Base-by-base conservation (phyloP, 805 yeast species). In the Priceomyces fermenticarens region DNA sequence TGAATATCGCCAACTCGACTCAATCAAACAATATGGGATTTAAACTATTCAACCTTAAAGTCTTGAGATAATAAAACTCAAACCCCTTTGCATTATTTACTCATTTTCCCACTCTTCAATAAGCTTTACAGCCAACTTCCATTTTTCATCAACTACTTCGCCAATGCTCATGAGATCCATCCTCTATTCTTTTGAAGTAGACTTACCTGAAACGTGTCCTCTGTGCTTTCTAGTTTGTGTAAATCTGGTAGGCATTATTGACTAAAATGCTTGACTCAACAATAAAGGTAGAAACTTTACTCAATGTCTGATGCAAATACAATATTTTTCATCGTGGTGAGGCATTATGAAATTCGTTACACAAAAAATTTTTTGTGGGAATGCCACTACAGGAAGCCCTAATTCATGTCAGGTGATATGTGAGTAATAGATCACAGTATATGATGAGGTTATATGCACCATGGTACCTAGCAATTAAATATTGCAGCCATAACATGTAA, bases 221-320 rank as follows among this genome's bases (percentile, higher is more conserved):
- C 99, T 89, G 86, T 88, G 97, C 83, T 93, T 93, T 87, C 99
- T 89, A 78, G 98, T 93, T 78, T 93, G 90, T 70, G 95, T 86
- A 72, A 88, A 84, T 88, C 98, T 89, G 83, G 97, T 87, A 75
- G 98, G 98, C 98, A 90, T 90, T 72, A 72, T 75, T 51, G 53
- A 43, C 46, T 43, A 36, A 39, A 42, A 46, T 35, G 30, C 38
- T 35, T 35, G 25, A 35, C 27, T 25, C 12, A 35, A 35, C 38
- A 35, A 35, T 23, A 35, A 35, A 35, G 27, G 17, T 35, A 26
- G 25, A 20, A 20, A 20, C 25, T 20, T 20, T 20, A 4, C 25
- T 20, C 25, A 20, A 20, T 20, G 7, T 20, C 25, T 20, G 8
- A 5, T 20, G 25, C 25, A 20, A 20, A 30, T 29, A 35, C 30